A percentile compares a stretch with the other conserved stretches of the same genome.
Conservation (phyloP, 2,329 filamentous ascomycete genomes). For the Pseudogymnoascus sp. region DNA sequence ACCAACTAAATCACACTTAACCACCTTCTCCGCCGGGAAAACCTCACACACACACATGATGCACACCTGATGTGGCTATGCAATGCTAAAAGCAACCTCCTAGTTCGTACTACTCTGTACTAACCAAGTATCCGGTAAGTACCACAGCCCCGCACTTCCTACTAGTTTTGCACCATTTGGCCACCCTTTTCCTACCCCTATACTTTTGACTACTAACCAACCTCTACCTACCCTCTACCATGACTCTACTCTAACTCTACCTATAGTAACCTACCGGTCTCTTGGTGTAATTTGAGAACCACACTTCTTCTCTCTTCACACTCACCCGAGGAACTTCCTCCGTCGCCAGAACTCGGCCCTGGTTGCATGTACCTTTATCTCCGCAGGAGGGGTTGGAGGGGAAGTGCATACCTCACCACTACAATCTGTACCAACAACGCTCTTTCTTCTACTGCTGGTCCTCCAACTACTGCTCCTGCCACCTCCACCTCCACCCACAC, state of each 20-base stretch:
- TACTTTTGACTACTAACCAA: too few relatives aligned
- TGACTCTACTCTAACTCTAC: background rate
- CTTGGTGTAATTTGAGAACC: background rate
- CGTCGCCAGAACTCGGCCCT: background rate
- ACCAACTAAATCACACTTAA: background rate
- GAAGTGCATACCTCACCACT: background rate
- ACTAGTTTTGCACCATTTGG: background rate
- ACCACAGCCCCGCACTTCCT: background rate
- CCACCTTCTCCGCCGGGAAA: background rate
- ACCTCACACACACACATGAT: background rate
- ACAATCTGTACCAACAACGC: background rate
- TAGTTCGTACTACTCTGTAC: background rate
- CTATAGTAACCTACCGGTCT: background rate
- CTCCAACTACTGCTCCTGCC: background rate
- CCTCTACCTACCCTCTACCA: background rate
- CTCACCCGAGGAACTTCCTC: background rate
- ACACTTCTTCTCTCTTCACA: background rate
- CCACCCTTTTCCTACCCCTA: background rate
- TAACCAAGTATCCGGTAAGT: background rate
- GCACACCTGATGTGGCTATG: background rate
- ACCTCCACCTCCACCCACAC: background rate
- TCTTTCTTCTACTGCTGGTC: background rate
- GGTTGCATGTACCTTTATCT: slow-evolving; percentile 1
- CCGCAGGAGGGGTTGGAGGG: background rate
- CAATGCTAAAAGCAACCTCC: background rate